These are phyloP conservation scores for Torulaspora maleeae DNA, from an alignment of 805 yeast genomes.

Conservation along the genomic window DNA sequence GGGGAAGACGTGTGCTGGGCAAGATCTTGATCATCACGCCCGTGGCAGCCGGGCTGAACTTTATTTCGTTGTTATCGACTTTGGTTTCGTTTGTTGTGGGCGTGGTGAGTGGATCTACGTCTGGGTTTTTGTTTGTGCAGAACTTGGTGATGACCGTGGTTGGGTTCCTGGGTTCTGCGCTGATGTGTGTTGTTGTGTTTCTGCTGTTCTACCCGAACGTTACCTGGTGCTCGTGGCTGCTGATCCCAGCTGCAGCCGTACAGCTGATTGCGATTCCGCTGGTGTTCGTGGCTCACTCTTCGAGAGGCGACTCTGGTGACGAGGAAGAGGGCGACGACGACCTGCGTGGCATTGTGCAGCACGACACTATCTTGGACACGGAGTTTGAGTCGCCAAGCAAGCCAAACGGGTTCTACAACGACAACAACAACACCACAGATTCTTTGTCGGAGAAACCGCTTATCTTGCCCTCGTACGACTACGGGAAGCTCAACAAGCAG, in stretches of 20 bases:
- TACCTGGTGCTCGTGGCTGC: slow-evolving; percentile 68
- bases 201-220: slow-evolving; percentile 61
- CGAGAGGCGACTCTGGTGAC: slow-evolving; percentile 15
- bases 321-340: slow-evolving; percentile 26
- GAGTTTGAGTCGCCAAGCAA: slow-evolving; percentile 8
- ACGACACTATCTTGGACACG: slow-evolving; percentile 7
- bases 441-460: slow-evolving; percentile 11
- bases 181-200: slow-evolving; percentile 51
- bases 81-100: slow-evolving; percentile 34
- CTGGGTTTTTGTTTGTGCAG: slow-evolving; percentile 37
- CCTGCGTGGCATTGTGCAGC: slow-evolving; percentile 6
- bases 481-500: slow-evolving; percentile 7
- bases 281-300: slow-evolving; percentile 40
- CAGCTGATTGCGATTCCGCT: slow-evolving; percentile 50
- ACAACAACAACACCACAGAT: slow-evolving; percentile 7
- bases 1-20: slow-evolving; percentile 49
- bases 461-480: slow-evolving; percentile 9
- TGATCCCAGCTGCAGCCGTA: slow-evolving; percentile 61
- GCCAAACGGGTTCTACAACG: slow-evolving; percentile 3
- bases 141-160: slow-evolving; percentile 45
- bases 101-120: slow-evolving; percentile 19
- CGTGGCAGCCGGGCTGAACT: slow-evolving; percentile 59
- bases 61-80: slow-evolving; percentile 41
- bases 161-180: slow-evolving; percentile 50
- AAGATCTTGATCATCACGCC: slow-evolving; percentile 58